Conservation (phyloP, 129 eudicot species). For the Apium graveolens region DNA sequence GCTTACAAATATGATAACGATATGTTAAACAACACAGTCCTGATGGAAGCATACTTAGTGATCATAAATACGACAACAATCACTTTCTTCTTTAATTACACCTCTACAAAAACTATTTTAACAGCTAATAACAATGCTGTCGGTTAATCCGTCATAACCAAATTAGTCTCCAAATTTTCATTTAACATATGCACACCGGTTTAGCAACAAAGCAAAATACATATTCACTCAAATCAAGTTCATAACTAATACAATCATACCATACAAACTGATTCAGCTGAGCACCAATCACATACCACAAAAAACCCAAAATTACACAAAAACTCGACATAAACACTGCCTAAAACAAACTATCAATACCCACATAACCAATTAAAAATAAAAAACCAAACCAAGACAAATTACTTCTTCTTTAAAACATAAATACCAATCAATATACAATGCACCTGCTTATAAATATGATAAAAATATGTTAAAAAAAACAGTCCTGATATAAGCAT, state of each 20-base stretch:
- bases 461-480: background rate
- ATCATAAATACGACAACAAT: background rate
- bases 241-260: background rate
- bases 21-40: background rate
- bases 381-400: background rate
- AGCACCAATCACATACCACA: background rate
- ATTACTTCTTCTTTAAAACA: background rate
- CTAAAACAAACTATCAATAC: background rate
- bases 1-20: background rate
- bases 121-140: background rate
- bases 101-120: background rate
- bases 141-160: background rate
- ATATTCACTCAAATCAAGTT: background rate
- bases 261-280: background rate
- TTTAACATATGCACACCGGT: background rate
- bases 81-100: background rate
- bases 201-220: background rate
- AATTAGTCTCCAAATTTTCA: background rate
- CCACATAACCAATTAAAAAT: background rate
- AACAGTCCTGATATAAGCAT: background rate
- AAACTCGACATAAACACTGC: background rate
- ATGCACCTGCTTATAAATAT: background rate
- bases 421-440: background rate
- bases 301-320: background rate
- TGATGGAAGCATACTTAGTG: background rate